These are phyloP conservation scores for Debaryomycetaceae sp. DNA, from an alignment of 1,139 yeast genomes.

Conservation along the genomic window DNA sequence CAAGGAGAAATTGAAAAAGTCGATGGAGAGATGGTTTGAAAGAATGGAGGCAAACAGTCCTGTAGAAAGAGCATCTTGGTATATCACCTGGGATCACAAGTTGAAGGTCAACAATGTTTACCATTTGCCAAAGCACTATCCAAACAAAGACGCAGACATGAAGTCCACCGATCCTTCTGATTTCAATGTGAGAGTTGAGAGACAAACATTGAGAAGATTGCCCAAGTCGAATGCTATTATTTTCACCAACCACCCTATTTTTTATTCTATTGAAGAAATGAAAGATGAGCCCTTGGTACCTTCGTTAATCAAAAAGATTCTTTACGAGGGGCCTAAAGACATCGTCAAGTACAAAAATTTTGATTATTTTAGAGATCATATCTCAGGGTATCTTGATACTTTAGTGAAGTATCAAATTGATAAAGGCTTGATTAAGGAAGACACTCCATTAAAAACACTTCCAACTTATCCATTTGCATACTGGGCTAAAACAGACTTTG, in stretches of 20 bases:
- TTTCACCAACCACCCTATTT: slow-evolving; percentile 66
- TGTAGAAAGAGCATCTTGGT: slow-evolving; percentile 77
- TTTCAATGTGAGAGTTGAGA: slow-evolving; percentile 58
- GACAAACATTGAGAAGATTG: slow-evolving; percentile 49
- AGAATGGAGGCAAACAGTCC: slow-evolving; percentile 56
- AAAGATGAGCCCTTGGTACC: slow-evolving; percentile 74
- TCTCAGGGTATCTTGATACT: slow-evolving; percentile 53
- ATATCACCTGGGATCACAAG: slow-evolving; percentile 68
- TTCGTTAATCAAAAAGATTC: slow-evolving; percentile 57
- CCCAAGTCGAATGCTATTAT: slow-evolving; percentile 48
- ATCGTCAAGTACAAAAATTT: slow-evolving; percentile 64
- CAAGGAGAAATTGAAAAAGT: slow-evolving; percentile 57
- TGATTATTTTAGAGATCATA: slow-evolving; percentile 54
- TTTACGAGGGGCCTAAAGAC: slow-evolving; percentile 64
- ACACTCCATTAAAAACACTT: slow-evolving; percentile 57
- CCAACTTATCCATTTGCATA: slow-evolving; percentile 63
- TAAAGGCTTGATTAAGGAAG: slow-evolving; percentile 50
- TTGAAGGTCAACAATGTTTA: slow-evolving; percentile 54
- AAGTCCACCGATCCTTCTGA: slow-evolving; percentile 36
- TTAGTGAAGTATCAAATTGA: slow-evolving; percentile 57
- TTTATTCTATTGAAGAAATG: slow-evolving; percentile 71
- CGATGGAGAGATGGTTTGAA: slow-evolving; percentile 75
- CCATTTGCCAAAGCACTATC: slow-evolving; percentile 37
- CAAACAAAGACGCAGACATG: slow-evolving; percentile 28
- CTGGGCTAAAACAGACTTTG: slow-evolving; percentile 43